Base-by-base conservation (phyloP, 495 filamentous ascomycete genomes). In the Coniosporium apollinis region DNA sequence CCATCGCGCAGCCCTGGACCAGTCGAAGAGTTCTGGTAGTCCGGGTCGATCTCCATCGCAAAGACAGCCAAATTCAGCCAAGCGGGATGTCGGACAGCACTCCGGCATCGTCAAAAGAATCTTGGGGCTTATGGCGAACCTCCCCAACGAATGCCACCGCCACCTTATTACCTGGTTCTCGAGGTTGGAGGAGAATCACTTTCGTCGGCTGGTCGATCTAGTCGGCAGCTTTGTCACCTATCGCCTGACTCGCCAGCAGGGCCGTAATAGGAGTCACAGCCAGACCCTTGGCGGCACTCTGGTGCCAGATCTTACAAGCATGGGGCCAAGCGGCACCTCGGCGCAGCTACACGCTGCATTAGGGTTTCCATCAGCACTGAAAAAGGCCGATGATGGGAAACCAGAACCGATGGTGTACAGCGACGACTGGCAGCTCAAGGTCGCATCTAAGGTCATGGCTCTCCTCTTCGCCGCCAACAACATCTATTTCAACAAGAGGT, bases 371-470 rank as follows among this genome's bases (percentile, higher is more conserved):
- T 63, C 56, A 39, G 60, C 52, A 34, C 63, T 48, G 52, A 74
- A 56, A 52, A 62, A 55, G 10, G 52, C 55, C 10, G 56, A 61
- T 9, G 51, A 57, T 9, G 62, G 64, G 11, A 63, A 71, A 28
- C 65, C 43, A 22, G 34, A 49, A 22, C 25, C 64, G 10, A 64
- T 76, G 0, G 50, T 72, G 1, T 93, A 93, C 46, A 65, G 68
- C 17, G 82, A 87, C 34, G 87, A 94, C 48, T 94, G 86, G 86
- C 86, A 94, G 55, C 72, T 93, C 26, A 79, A 75, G 46, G 79
- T 79, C 15, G 80, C 79, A 9, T 77, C 83, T 4, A 74, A 74
- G 42, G 70, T 92, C 1, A 81, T 93, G 71, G 73, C 79, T 3
- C 48, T 93, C 19, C 55, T 94, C 7, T 92, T 92, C 48, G 68